Evolutionary conservation across 345 rosid species (phyloP).

Genomic region (Arabis hirsuta): DNA sequence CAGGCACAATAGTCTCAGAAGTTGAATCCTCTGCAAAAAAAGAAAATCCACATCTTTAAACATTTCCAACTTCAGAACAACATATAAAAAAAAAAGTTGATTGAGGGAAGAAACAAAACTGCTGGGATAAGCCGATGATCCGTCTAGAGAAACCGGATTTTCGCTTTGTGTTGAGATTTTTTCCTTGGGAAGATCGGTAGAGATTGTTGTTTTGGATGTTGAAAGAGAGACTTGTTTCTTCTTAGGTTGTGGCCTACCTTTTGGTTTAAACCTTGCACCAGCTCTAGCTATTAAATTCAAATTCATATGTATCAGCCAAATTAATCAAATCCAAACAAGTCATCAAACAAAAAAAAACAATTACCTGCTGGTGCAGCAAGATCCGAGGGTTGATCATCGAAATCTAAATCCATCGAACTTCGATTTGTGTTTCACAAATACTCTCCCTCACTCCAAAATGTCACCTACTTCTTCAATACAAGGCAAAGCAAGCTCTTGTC

Average conservation of each 20-base stretch:
- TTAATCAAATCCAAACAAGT: not conserved
- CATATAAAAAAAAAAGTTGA: not conserved
- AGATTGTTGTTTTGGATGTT: conserved; percentile 26
- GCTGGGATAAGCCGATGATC: conserved; percentile 5
- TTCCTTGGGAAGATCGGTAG: conserved; percentile 13
- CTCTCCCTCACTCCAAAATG: conserved; percentile 15
- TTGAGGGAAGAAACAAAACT: conserved; percentile 33
- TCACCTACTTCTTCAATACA: conserved; percentile 16
- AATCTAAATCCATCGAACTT: conserved; percentile 38
- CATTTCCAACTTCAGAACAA: not conserved
- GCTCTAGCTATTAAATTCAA: conserved; percentile 33
- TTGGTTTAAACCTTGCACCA: conserved; percentile 47
- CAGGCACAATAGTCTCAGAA: conserved; percentile 24
- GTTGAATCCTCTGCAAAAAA: conserved; percentile 19
- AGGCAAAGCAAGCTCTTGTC: not conserved
- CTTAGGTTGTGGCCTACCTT: conserved; percentile 40
- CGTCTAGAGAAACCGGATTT: conserved; percentile 6
- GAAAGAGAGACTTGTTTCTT: conserved; percentile 34
- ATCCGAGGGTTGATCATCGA: conserved; percentile 32
- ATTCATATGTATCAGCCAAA: conserved; percentile 18
- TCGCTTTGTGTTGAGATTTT: conserved; percentile 8
- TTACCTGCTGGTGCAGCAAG: conserved; percentile 37
- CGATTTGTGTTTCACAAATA: not conserved
- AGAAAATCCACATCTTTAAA: not conserved
- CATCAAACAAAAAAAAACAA: not conserved